Percentiles rank a stretch among this genome's conserved stretches.
Conservation (phyloP, 2,329 filamentous ascomycete species). For the Exophiala mesophila region DNA sequence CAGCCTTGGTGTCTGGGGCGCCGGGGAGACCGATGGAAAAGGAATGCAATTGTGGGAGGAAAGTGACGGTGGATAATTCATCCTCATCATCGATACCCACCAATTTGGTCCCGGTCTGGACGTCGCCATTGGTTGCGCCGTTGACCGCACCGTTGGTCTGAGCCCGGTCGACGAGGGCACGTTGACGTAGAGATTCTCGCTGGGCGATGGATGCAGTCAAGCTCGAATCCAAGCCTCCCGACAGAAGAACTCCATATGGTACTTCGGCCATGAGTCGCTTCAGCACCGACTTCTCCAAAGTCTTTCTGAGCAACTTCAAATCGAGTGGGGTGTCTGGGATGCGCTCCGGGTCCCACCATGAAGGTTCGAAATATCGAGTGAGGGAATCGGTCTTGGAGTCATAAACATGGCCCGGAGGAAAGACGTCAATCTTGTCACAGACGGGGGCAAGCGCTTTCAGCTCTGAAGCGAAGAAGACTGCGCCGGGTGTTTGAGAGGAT, state of each 20-base stretch:
- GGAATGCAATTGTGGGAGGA: constrained; percentile 92
- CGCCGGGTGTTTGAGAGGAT: constrained; percentile 72
- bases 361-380: constrained; percentile 84
- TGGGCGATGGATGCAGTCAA: constrained; percentile 93
- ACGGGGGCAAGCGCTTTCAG: constrained; percentile 88
- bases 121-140: constrained; percentile 32
- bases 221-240: constrained; percentile 92
- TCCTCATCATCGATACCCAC: constrained; percentile 94
- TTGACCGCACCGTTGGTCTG: constrained; percentile 46
- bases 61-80: constrained; percentile 81
- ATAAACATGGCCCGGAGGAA: constrained; percentile 93
- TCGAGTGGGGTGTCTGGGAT: constrained; percentile 78
- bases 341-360: constrained; percentile 80
- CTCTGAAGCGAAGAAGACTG: constrained; percentile 95
- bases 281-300: constrained; percentile 83
- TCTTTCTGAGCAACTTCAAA: constrained; percentile 72
- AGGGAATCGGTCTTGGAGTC: constrained; percentile 85
- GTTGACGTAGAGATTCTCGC: constrained; percentile 77
- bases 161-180: constrained; percentile 46
- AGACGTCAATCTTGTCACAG: constrained; percentile 90
- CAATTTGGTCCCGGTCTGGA: constrained; percentile 61
- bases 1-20: constrained; percentile 87
- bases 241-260: constrained; percentile 91
- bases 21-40: constrained; percentile 96
- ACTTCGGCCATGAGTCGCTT: constrained; percentile 99